These are phyloP conservation scores for Rhododendron williamsianum DNA, from an alignment of 148 eudicot species.

Conservation along the genomic window DNA sequence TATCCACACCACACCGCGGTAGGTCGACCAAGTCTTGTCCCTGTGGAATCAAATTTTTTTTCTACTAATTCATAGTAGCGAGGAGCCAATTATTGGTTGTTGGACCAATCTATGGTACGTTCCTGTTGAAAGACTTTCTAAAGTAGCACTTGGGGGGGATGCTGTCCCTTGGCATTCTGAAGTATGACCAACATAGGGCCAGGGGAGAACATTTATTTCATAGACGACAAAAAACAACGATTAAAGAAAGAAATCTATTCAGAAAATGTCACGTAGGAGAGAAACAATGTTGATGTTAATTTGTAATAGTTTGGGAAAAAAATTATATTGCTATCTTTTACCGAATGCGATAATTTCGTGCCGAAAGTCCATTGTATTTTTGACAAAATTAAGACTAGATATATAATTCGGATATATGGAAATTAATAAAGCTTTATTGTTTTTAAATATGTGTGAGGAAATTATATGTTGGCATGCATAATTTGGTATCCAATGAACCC, in stretches of 20 bases:
- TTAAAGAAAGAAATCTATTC: background rate
- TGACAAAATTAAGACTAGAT: background rate
- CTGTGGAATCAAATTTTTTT: too few relatives aligned
- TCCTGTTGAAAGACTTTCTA: too few relatives aligned
- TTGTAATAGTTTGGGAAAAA: background rate
- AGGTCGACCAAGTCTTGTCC: too few relatives aligned
- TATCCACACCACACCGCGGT: too few relatives aligned
- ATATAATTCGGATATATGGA: background rate
- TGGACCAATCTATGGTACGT: too few relatives aligned
- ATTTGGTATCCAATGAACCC: background rate
- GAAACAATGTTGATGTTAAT: background rate
- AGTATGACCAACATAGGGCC: background rate
- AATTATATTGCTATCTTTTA: background rate
- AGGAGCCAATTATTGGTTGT: too few relatives aligned
- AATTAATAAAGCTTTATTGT: background rate
- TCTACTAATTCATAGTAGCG: too few relatives aligned
- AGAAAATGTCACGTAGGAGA: background rate
- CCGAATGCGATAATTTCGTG: background rate
- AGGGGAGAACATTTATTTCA: background rate
- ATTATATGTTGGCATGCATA: background rate
- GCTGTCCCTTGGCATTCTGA: too few relatives aligned
- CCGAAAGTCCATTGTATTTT: background rate
- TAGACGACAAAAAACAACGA: background rate
- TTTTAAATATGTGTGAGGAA: background rate
- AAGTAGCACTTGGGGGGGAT: too few relatives aligned